Conservation (phyloP, 1,284 basidiomycete species). For the Melampsora americana region DNA sequence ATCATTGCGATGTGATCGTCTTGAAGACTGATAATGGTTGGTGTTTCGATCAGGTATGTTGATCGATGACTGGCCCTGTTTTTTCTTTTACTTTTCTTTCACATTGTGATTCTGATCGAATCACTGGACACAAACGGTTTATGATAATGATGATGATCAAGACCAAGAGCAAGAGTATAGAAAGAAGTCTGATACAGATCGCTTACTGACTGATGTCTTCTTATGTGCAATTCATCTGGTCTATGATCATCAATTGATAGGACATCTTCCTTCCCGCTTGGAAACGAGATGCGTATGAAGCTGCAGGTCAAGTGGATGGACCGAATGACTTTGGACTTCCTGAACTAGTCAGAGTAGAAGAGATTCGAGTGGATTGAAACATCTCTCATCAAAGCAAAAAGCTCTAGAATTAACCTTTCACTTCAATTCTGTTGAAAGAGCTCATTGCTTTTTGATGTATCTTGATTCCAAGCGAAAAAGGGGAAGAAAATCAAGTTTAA, state of each 20-base stretch:
- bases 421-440: too few species aligned
- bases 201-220: background rate
- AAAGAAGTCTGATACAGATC: too few species aligned
- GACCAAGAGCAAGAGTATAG: background rate
- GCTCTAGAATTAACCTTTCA: too few species aligned
- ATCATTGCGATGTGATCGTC: slow-evolving; percentile 39
- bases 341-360: slow-evolving; percentile 37
- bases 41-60: slow-evolving; percentile 43
- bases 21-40: slow-evolving; percentile 42
- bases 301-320: slow-evolving; percentile 30
- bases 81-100: background rate
- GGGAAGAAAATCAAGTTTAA: too few species aligned
- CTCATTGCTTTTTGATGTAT: too few species aligned
- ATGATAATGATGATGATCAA: background rate
- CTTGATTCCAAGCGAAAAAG: too few species aligned
- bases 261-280: slow-evolving; percentile 43
- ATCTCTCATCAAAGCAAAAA: too few species aligned
- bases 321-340: background rate
- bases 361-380: slow-evolving; percentile 32
- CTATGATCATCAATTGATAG: background rate
- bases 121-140: background rate
- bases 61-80: background rate
- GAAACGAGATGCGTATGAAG: slow-evolving; percentile 41
- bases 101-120: background rate
- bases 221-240: background rate